Base-by-base conservation (phyloP, 768 basidiomycete species). In the Trametes sanguinea region DNA sequence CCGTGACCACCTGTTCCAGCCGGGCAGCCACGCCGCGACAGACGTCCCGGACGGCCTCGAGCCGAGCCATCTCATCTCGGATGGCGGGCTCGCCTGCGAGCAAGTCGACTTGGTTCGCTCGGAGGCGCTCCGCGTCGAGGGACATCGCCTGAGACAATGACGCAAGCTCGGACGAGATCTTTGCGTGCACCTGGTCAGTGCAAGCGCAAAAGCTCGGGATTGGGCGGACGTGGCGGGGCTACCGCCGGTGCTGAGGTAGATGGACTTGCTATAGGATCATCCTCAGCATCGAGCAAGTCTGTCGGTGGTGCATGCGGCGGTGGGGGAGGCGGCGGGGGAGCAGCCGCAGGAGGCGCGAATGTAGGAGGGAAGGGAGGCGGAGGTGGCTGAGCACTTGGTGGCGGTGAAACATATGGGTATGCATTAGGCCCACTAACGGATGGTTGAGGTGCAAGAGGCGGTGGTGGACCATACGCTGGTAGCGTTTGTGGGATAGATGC, bases 1-100 rank as follows among this genome's bases (percentile, higher is more conserved):
- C 81, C 7, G 77, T 73, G 6, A 98, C 85, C 7, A 85, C 83
- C 54, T 71, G 81, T 47, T 80, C 81, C 65, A 92, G 76, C 65
- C 92, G 84, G 30, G 79, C 80, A 46, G 88, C 84, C 43, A 95
- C 95, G 56, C 81, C 85, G 66, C 79, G 82, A 75, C 97, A 98
- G 30, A 99, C 95, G 69, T 91, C 91, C 58, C 88, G 81, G 29
- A 99, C 97, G 22, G 95, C 96, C 76, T 92, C 90, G 42, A 99
- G 80, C 14, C 97, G 83, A 2, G 87, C 91, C 92, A 94, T 96
- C 78, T 99, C 97, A 76, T 99, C 97, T 54, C 87, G 85, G 64
- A 99, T 92, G 9, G 96, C 96, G 46, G 96, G 95, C 73, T 90
- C 90, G 3, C 95, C 97, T 61, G 88, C 83, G 50, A 90, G 83